Percentiles rank a stretch among this genome's conserved stretches.
phyloP scores from a whole-genome alignment of 179 eudicot genomes.

The Amaranthus tricolor region DNA sequence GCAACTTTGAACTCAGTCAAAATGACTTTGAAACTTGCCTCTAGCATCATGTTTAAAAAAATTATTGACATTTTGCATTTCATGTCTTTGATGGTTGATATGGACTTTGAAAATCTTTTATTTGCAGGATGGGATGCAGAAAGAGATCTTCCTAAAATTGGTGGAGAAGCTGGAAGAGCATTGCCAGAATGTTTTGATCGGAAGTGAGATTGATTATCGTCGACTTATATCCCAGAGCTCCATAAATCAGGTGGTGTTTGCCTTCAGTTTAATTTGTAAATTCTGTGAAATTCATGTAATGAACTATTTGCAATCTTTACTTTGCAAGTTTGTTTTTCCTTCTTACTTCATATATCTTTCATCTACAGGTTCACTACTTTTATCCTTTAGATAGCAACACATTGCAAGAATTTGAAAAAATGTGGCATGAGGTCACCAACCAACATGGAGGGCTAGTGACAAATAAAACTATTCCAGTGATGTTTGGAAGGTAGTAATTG shows the following conservation, averaged over 20 bases:
- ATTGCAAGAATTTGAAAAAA: constrained; percentile 49
- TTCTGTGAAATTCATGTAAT: background rate
- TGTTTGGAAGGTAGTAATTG: constrained; percentile 84
- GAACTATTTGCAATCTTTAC: background rate
- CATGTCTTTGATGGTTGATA: background rate
- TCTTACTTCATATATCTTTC: constrained; percentile 18
- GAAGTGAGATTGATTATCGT: constrained; percentile 93
- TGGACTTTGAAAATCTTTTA: background rate
- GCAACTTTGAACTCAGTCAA: background rate
- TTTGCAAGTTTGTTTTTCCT: constrained; percentile 1
- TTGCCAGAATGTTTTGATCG: constrained; percentile 65
- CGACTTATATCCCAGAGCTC: constrained; percentile 75
- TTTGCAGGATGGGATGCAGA: constrained; percentile 94
- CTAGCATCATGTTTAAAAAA: background rate
- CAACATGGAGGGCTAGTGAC: constrained; percentile 53
- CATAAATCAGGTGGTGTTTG: constrained; percentile 49
- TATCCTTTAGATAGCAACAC: constrained; percentile 63
- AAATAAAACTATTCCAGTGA: constrained; percentile 63
- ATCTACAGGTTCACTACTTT: constrained; percentile 65
- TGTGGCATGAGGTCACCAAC: constrained; percentile 52
- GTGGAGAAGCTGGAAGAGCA: constrained; percentile 66
- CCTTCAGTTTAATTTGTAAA: background rate
- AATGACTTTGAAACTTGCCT: background rate
- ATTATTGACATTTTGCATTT: background rate
- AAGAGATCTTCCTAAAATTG: constrained; percentile 69